Evolutionary conservation across 2,329 filamentous ascomycete genomes (phyloP), one percentile per base, ranked within the genome.

Genomic region (Cercospora brassicicola): DNA sequence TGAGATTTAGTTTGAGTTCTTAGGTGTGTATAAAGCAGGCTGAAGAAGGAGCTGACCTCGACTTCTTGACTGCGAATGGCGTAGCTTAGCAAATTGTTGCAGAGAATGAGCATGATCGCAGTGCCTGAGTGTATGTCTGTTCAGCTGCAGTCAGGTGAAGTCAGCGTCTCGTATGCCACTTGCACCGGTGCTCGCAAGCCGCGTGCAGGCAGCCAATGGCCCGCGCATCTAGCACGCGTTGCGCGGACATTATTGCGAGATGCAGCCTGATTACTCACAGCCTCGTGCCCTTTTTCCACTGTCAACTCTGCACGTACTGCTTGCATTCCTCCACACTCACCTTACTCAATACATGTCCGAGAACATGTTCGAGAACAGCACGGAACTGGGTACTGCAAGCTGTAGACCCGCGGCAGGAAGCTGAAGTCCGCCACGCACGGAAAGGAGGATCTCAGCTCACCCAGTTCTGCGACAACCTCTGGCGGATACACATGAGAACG

Each of bases 1-100:
- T 36, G 33, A 36, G 33, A 36, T 36, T 36, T 13, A 15, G 4
- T 36, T 36, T 13, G 33, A 15, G 4, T 13, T 36, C 33, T 13
- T 36, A 87, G 81, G 79, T 85, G 4, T 81, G 81, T 15, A 88
- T 89, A 0, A 88, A 86, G n/a, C 86, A 88, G 75, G 87, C 87
- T 0, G 82, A 89, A 69, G 73, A 82, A 1, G 87, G 87, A 0
- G 86, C 83, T 0, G 87, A 90, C 74, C 89, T 90, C 77, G 86
- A 87, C 69, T 89, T 90, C 66, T 76, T 89, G 64, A 87, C 73
- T 9, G 75, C 74, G 10, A 69, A 61, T 39, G 59, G 66, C 2
- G 51, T 59, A 8, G 62, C 53, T 9, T 51, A 5, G 6, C 7
- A 5, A 7, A 13, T 30, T 56, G 11, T 15, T 36, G 33, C 33